Conservation (phyloP, 164 flowering plant genomes). For the Umbilicus rupestris region DNA sequence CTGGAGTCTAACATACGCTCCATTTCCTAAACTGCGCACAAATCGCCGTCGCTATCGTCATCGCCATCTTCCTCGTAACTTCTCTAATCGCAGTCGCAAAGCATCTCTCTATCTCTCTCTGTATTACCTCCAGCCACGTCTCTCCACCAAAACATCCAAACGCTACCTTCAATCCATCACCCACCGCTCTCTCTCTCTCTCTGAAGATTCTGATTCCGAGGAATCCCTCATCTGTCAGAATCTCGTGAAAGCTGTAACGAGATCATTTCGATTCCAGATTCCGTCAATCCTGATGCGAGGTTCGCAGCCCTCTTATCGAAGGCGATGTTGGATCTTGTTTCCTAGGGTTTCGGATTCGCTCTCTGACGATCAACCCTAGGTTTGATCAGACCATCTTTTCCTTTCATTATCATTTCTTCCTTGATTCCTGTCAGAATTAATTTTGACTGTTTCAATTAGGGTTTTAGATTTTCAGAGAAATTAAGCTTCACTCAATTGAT, state of each 20-base stretch:
- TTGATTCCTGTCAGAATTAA: not conserved
- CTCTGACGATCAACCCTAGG: not conserved
- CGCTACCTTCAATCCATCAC: not conserved
- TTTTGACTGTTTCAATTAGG: no score
- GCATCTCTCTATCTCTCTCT: not conserved
- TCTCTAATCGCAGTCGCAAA: not conserved
- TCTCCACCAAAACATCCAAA: not conserved
- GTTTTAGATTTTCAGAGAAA: no score
- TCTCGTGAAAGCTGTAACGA: not conserved
- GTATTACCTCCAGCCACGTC: not conserved
- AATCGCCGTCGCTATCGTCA: not conserved
- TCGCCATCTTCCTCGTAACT: slow-evolving; percentile 2
- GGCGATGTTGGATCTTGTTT: not conserved
- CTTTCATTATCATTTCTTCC: not conserved
- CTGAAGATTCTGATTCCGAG: not conserved
- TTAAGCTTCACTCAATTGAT: no score
- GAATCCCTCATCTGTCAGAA: not conserved
- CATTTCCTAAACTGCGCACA: slow-evolving; percentile 1
- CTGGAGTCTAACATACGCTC: not conserved
- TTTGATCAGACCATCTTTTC: not conserved
- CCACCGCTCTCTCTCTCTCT: no score
- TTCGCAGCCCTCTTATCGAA: not conserved
- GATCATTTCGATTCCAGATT: not conserved
- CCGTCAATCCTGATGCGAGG: not conserved
- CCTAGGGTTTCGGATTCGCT: not conserved